These are phyloP conservation scores for Cladophialophora chaetospira DNA, from an alignment of 2,329 filamentous ascomycete species.

Conservation along the genomic window DNA sequence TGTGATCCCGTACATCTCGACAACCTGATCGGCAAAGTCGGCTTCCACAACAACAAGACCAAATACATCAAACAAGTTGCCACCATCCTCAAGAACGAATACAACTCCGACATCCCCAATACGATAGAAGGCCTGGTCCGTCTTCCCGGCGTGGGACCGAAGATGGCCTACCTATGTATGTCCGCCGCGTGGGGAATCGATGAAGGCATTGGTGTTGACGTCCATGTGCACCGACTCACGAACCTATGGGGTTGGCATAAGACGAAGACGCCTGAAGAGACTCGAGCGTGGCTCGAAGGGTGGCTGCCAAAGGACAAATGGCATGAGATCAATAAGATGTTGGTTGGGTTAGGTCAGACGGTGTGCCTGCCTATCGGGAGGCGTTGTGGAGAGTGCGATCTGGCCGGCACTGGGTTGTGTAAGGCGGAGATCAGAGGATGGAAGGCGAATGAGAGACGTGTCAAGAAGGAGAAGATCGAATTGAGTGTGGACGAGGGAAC, in stretches of 20 bases:
- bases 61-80: slow-evolving; percentile 77
- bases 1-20: slow-evolving; percentile 69
- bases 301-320: slow-evolving; percentile 85
- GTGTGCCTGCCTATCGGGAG: slow-evolving; percentile 79
- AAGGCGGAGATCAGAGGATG: slow-evolving; percentile 68
- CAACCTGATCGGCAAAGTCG: slow-evolving; percentile 76
- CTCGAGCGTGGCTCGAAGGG: slow-evolving; percentile 69
- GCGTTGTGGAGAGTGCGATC: slow-evolving; percentile 81
- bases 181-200: slow-evolving; percentile 70
- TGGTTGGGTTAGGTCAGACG: slow-evolving; percentile 86
- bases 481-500: slow-evolving; percentile 32
- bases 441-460: slow-evolving; percentile 56
- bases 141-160: slow-evolving; percentile 85
- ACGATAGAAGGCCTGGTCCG: slow-evolving; percentile 73
- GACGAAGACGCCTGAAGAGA: slow-evolving; percentile 80
- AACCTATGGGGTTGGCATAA: slow-evolving; percentile 92
- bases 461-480: slow-evolving; percentile 40
- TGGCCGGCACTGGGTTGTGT: slow-evolving; percentile 76
- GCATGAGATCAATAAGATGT: slow-evolving; percentile 88
- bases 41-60: slow-evolving; percentile 95
- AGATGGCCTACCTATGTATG: slow-evolving; percentile 91
- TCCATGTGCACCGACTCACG: slow-evolving; percentile 92
- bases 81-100: slow-evolving; percentile 69
- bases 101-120: slow-evolving; percentile 74
- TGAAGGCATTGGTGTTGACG: slow-evolving; percentile 86